These are phyloP conservation scores for Phytophthora cryptogea DNA, from an alignment of 352 stramenopile genomes.

Conservation along the genomic window DNA sequence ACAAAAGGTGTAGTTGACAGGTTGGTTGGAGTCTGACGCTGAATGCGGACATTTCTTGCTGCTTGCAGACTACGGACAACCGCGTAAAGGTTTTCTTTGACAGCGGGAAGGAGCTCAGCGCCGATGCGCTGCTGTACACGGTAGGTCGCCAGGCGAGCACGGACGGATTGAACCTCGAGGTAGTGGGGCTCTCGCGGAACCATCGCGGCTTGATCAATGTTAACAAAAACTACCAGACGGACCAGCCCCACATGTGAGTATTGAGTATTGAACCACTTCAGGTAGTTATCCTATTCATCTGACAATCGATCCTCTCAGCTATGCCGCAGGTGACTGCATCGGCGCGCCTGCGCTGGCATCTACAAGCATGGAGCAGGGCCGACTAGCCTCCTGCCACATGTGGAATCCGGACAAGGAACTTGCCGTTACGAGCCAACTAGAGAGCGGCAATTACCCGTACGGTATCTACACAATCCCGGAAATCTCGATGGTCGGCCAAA, in stretches of 20 bases:
- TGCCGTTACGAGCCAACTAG: conserved; percentile 64
- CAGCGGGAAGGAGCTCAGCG: conserved; percentile 72
- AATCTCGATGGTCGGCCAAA: conserved; percentile 92
- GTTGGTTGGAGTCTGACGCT: conserved; percentile 1
- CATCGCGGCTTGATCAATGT: conserved; percentile 83
- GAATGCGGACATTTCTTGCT: conserved; percentile 2
- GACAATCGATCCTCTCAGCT: conserved; percentile 41
- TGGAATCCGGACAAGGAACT: conserved; percentile 63
- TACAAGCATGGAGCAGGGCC: conserved; percentile 91
- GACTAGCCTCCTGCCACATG: conserved; percentile 86
- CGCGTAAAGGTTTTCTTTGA: conserved; percentile 77
- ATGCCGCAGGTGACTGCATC: conserved; percentile 90
- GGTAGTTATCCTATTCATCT: conserved; percentile 1
- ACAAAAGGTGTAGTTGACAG: neutral
- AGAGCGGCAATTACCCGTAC: conserved; percentile 87
- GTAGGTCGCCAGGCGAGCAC: conserved; percentile 81
- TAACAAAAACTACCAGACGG: conserved; percentile 90
- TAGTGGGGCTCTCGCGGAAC: conserved; percentile 77
- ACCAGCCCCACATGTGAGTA: conserved; percentile 75
- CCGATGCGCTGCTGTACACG: conserved; percentile 82
- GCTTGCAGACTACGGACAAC: conserved; percentile 45
- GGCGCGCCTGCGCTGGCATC: conserved; percentile 85
- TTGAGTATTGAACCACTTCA: neutral
- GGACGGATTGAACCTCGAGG: conserved; percentile 83
- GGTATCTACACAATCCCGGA: conserved; percentile 93